Percentiles rank a stretch among this genome's conserved stretches.
Evolutionary conservation across 208 protist genomes (phyloP).

Genomic region (Crithidia fasciculata): DNA sequence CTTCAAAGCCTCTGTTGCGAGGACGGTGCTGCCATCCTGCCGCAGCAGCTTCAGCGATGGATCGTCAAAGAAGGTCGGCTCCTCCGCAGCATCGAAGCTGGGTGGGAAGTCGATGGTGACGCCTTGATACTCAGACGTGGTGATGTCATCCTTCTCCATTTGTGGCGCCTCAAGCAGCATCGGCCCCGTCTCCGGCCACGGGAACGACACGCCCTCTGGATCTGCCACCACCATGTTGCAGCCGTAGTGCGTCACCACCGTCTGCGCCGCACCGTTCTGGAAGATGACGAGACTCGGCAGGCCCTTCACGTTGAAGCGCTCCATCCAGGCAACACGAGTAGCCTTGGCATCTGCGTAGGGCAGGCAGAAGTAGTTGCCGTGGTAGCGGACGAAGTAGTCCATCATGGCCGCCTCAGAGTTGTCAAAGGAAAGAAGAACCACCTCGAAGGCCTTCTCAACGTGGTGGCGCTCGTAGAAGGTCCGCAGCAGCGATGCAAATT

Average conservation of each 20-base stretch:
- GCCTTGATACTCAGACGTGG: too few species aligned
- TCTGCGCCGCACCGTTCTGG: constrained; percentile 40
- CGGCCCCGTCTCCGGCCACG: not conserved
- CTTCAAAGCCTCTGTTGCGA: constrained; percentile 20
- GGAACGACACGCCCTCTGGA: not conserved
- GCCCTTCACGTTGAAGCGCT: constrained; percentile 3
- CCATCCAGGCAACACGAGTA: constrained; percentile 2
- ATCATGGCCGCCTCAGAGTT: constrained; percentile 28
- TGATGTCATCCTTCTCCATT: too few species aligned
- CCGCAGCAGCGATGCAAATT: constrained; percentile 69
- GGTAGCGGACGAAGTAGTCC: constrained; percentile 29
- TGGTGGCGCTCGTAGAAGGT: constrained; percentile 52
- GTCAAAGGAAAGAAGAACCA: constrained; percentile 14
- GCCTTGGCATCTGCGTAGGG: constrained; percentile 27
- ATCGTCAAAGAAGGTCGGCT: constrained; percentile 1
- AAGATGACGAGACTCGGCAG: constrained; percentile 28
- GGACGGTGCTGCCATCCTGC: constrained; percentile 40
- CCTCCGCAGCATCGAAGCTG: not conserved
- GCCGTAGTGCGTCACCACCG: constrained; percentile 32
- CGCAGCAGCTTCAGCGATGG: constrained; percentile 35
- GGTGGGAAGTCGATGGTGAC: not conserved
- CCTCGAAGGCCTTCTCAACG: constrained; percentile 5
- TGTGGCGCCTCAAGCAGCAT: not conserved
- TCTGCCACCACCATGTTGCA: constrained; percentile 11
- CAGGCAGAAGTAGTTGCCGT: constrained; percentile 37